phyloP scores from a whole-genome alignment of 257 asterid genomes.

The Solanum chilense region DNA sequence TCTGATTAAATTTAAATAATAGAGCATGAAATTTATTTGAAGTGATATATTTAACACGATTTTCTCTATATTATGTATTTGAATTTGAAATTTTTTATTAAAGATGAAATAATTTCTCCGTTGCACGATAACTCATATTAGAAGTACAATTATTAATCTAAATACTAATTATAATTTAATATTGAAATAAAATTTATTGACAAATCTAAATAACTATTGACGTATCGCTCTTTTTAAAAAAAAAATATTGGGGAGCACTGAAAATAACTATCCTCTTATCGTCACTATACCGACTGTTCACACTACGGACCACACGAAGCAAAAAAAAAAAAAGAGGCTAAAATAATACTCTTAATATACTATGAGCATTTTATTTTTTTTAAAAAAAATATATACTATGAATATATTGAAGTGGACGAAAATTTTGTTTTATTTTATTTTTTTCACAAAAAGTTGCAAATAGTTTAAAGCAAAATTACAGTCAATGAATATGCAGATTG shows the following conservation, averaged over 20 bases:
- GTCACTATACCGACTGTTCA: not conserved
- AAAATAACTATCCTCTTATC: not conserved
- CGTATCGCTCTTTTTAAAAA: not conserved
- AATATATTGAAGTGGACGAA: not conserved
- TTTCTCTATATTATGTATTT: too few species aligned
- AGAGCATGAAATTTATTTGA: accelerated
- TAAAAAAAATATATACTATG: not conserved
- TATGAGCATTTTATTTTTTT: too few species aligned
- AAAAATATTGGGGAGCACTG: not conserved
- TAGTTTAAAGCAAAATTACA: not conserved
- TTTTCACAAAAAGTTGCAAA: not conserved
- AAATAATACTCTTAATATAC: too few species aligned
- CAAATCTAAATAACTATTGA: not conserved
- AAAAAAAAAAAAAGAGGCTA: not conserved
- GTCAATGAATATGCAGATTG: not conserved
- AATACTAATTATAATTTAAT: too few species aligned
- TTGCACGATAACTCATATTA: too few species aligned
- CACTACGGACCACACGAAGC: not conserved
- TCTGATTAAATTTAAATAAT: too few species aligned
- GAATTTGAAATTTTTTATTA: too few species aligned
- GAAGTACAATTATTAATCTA: too few species aligned
- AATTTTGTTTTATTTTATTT: not conserved
- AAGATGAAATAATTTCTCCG: accelerated
- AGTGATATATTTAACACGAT: accelerated
- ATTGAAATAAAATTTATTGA: not conserved